These are phyloP conservation scores for Sporobolus alterniflorus DNA, from an alignment of 202 grass and related monocot species.

Conservation along the genomic window DNA sequence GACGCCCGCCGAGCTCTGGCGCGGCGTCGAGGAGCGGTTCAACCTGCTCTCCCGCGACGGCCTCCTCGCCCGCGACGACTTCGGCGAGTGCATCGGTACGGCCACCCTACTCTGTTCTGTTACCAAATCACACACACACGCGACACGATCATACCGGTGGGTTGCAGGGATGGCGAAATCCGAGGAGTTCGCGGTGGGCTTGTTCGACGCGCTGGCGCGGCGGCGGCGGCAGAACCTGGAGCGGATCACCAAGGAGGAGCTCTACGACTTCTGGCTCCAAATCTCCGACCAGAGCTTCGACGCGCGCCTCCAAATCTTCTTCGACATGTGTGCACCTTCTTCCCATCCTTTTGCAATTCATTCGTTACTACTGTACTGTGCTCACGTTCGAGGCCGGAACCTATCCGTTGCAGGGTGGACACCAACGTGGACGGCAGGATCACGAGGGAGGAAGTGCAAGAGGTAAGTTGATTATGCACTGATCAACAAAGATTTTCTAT, in stretches of 20 bases:
- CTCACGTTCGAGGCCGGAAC: constrained; percentile 17
- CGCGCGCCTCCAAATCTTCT: constrained; percentile 98
- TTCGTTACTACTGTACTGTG: too few species aligned
- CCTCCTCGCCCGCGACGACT: constrained; percentile 89
- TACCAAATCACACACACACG: too few species aligned
- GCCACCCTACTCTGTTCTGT: background rate
- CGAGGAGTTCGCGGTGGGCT: constrained; percentile 85
- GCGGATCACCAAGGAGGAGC: constrained; percentile 89
- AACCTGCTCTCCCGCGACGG: constrained; percentile 68
- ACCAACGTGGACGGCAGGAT: constrained; percentile 99
- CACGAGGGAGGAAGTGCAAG: constrained; percentile 94
- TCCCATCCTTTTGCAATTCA: too few species aligned
- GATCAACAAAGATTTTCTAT: background rate
- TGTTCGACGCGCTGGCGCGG: constrained; percentile 92
- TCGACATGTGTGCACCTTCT: constrained; percentile 79
- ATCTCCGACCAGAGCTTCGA: constrained; percentile 99
- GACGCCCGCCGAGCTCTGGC: constrained; percentile 72
- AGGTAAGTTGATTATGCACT: constrained; percentile 56
- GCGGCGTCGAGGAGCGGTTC: constrained; percentile 80
- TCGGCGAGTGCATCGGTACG: constrained; percentile 98
- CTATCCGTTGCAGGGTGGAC: constrained; percentile 78
- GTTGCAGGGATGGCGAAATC: constrained; percentile 68
- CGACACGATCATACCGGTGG: background rate
- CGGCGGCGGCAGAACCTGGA: constrained; percentile 74
- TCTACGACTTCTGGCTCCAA: constrained; percentile 99